Evolutionary conservation across 75 land plant genomes (phyloP).

Genomic region (Cupressus sempervirens): DNA sequence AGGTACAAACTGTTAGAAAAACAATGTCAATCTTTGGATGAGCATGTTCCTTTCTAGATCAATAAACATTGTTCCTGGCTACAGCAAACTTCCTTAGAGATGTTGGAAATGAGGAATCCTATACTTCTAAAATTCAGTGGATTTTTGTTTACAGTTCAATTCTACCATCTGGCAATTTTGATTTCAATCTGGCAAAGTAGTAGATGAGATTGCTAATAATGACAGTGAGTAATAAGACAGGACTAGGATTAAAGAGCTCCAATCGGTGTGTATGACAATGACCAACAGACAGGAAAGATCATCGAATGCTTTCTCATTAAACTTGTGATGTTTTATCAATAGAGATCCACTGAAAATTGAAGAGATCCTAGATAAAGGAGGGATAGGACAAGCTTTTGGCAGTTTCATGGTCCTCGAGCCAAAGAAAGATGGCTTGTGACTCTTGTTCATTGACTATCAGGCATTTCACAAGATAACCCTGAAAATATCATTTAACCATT

Average conservation of each 20-base stretch:
- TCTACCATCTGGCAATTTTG: neutral
- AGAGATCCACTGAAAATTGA: neutral
- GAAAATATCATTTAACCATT: too few relatives aligned
- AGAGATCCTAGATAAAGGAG: too few relatives aligned
- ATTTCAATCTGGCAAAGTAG: neutral
- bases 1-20: neutral
- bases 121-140: neutral
- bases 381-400: too few relatives aligned
- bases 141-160: neutral
- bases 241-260: neutral
- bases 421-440: too few relatives aligned
- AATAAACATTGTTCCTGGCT: neutral
- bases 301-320: neutral
- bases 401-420: too few relatives aligned
- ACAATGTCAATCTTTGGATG: neutral
- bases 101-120: neutral
- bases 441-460: too few relatives aligned
- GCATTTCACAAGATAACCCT: too few relatives aligned
- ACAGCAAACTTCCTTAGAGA: neutral
- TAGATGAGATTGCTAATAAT: neutral
- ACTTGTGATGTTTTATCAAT: neutral
- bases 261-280: neutral
- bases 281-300: neutral
- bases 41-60: neutral
- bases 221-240: neutral